Evolutionary conservation across 2,329 filamentous ascomycete species (phyloP), one percentile per base, ranked within the genome.

Genomic region (Alternaria sp.): DNA sequence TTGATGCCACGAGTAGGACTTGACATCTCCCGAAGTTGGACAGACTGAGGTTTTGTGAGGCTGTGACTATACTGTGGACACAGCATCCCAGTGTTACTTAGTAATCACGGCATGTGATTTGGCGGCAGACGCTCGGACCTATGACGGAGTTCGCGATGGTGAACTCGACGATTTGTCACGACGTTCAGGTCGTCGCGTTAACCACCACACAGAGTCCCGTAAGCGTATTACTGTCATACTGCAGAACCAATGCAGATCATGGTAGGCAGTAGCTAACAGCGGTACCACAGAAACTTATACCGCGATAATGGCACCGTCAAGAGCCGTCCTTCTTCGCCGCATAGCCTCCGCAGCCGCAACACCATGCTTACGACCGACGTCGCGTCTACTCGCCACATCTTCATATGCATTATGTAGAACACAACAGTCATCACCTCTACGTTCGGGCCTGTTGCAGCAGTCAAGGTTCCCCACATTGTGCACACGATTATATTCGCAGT

Each of bases 231-330:
- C 18, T 44, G 22, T 22, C 36, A 20, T 20, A 30, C 16, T 14
- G 34, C 18, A 53, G 20, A 25, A 43, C 3, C n/a, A 6, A 63
- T 60, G 49, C 34, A 65, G 52, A 43, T 51, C 54, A 61, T 54
- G 59, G 57, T 54, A 50, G 54, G 43, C 54, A 52, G 27, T n/a
- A 45, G 59, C 54, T 65, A 28, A 65, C 56, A 54, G 34, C 22
- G 40, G 32, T 40, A 36, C 18, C 28, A 25, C 34, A 46, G 56
- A 51, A 52, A 12, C 56, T 40, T 52, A 59, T 30, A 54, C 49
- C 49, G 36, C 43, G 43, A 69, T 51, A 60, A 78, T 78, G 76
- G 74, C 75, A 60, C 75, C 75, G 25, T 78, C 74, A 16, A 69
- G 75, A 72, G 74, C 75, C 32, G 57, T 76, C 52, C 58, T 60